Evolutionary conservation across 2,329 filamentous ascomycete genomes (phyloP), one percentile per base, ranked within the genome.

Genomic region (Pseudocercospora eumusae): DNA sequence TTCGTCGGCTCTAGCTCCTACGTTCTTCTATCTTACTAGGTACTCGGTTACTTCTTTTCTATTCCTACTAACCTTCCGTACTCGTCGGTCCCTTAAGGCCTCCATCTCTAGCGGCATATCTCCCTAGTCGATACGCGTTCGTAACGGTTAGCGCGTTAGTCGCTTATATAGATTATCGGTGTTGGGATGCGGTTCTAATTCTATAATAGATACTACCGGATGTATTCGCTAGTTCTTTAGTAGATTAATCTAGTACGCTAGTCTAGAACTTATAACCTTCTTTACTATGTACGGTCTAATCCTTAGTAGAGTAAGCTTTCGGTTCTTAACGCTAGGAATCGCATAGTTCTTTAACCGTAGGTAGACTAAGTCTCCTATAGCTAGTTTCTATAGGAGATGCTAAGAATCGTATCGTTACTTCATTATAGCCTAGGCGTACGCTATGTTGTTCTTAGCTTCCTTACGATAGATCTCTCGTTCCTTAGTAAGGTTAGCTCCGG

Each of bases 221-320:
- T 61, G 21, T 18, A 61, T 57, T 7, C 36, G 50, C 44, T 49
- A 52, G 28, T 57, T 27, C n/a, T 10, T 13, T 21, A 13, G 54
- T 25, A 61, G 54, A 23, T 61, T 18, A 18, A 61, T 42, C 59
- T 61, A 13, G 27, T 54, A 61, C 2, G 47, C 59, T 21, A 57
- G n/a, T 18, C 42, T 5, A 8, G 42, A 45, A 44, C n/a, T 36
- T 15, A 23, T 45, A 23, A 44, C 42, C 23, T 42, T n/a, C 53
- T 53, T 45, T 13, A 61, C 49, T 10, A n/a, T 6, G n/a, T 57
- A 61, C 11, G 44, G 59, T 2, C 59, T 25, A 18, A 44, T 21
- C 11, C 45, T 13, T 20, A 20, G 36, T 23, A 20, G 31, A 2
- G 27, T 21, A 9, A 58, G 45, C 28, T 61, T 61, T 11, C 27